Percentiles rank a stretch among this genome's conserved stretches.
These are phyloP conservation scores for Prillingera fragicola DNA, from an alignment of 1,284 basidiomycete genomes.

Conservation along the genomic window DNA sequence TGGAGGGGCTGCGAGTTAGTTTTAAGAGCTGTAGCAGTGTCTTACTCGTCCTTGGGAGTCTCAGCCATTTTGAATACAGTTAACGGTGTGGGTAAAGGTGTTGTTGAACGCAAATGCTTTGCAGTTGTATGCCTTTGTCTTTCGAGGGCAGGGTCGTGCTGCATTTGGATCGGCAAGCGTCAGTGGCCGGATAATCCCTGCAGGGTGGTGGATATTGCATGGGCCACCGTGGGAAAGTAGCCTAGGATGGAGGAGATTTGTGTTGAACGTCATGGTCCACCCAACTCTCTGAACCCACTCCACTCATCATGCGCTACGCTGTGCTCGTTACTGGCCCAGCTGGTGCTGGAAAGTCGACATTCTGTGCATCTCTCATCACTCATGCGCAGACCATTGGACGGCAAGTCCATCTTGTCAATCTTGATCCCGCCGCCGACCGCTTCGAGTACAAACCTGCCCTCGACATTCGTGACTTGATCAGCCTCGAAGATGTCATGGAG, in stretches of 20 bases:
- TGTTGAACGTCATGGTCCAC: neutral
- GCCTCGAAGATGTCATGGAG: conserved; percentile 91
- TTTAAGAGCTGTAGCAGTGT: neutral
- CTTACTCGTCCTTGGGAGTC: conserved; percentile 9
- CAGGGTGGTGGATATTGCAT: too few species aligned
- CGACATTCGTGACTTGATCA: conserved; percentile 91
- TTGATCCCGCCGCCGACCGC: conserved; percentile 91
- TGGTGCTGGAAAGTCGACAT: conserved; percentile 96
- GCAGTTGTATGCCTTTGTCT: too few species aligned
- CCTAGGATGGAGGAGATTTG: neutral
- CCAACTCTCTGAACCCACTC: neutral
- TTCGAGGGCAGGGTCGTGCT: too few species aligned
- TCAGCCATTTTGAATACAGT: conserved; percentile 11
- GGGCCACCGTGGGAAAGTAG: conserved; percentile 1
- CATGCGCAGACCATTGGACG: conserved; percentile 81
- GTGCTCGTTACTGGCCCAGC: conserved; percentile 71
- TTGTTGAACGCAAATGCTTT: too few species aligned
- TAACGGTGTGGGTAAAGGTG: too few species aligned
- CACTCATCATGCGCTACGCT: conserved; percentile 73
- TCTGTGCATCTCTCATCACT: conserved; percentile 81
- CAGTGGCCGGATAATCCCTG: too few species aligned
- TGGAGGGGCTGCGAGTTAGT: neutral
- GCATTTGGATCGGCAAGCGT: too few species aligned
- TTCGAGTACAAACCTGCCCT: conserved; percentile 92
- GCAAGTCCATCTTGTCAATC: conserved; percentile 87